Conservation (phyloP, 441 rosid species). For the Adansonia rubrostipa region DNA sequence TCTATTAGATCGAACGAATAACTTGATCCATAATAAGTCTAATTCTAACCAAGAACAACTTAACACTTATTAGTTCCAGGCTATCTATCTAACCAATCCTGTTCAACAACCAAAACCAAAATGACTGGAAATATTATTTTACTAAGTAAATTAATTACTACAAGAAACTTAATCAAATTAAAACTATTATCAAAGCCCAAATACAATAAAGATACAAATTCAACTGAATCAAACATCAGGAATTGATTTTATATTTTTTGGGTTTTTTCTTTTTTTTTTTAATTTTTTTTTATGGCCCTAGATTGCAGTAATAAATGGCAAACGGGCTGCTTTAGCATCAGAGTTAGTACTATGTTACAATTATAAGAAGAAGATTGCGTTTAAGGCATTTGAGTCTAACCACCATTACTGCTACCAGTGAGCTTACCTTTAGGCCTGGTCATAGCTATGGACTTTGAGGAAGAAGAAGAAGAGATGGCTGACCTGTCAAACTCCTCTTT, state of each 20-base stretch:
- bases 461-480: conserved; percentile 49
- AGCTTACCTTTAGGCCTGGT: conserved; percentile 39
- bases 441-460: conserved; percentile 40
- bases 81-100: too few relatives aligned
- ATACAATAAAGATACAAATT: not conserved
- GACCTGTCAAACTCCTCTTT: conserved; percentile 57
- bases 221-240: conserved; percentile 1
- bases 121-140: too few relatives aligned
- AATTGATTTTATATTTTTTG: not conserved
- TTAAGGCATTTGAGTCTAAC: not conserved
- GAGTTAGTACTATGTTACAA: not conserved
- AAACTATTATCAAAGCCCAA: not conserved
- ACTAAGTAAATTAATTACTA: too few relatives aligned
- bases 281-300: not conserved
- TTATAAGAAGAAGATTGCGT: not conserved
- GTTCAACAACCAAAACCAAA: too few relatives aligned
- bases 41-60: too few relatives aligned
- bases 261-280: too few relatives aligned
- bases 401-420: not conserved
- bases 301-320: not conserved
- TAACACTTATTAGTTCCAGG: too few relatives aligned
- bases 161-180: not conserved
- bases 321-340: not conserved
- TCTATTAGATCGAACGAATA: too few relatives aligned
- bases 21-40: too few relatives aligned